Base-by-base conservation (phyloP, 2,329 filamentous ascomycete species). In the Fusarium globosum region DNA sequence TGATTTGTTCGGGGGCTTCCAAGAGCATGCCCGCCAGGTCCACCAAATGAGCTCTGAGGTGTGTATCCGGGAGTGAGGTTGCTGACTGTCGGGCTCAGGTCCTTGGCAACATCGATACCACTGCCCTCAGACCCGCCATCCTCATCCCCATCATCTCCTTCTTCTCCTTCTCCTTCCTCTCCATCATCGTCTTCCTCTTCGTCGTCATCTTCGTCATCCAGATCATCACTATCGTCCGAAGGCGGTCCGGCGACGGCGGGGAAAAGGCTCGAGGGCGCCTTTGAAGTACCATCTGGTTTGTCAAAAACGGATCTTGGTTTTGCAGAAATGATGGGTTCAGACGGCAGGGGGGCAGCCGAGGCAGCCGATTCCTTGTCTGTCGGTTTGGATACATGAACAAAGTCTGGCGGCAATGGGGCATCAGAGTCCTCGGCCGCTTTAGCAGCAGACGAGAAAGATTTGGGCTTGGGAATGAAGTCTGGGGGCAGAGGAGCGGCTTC, bases 41-140 rank as follows among this genome's bases (percentile, higher is more conserved):
- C 86, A 60, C 83, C 87, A 75, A 91, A 91, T 1, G 90, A 91
- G 74, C 88, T 89, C 69, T 89, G 85, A 4, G 89, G 88, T 1
- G 88, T 89, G 65, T 87, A 84, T 35, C 87, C 84, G 65, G 87
- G 84, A 20, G 87, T 83, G 21, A 82, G 75, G 42, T 82, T 83
- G 59, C 82, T 82, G 20, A 85, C 84, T 12, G 82, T 85, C 26
- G 88, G 88, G 74, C 88, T 91, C 18, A 91, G 81, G 56, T 92
- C 90, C 76, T 91, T 89, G n/a, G 86, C 86, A 51, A 92, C 87
- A 79, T 92, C 90, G 55, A 92, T 85, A 30, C 89, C 90, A 69
- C 90, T 92, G 20, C 90, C 90, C 76, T 89, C 88, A 1, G 84
- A 86, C 12, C 78, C 86, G 41, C 83, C 86, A 42, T 84, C 83